These are phyloP conservation scores for Clonostachys byssicola DNA, from an alignment of 2,329 filamentous ascomycete species.

Conservation along the genomic window DNA sequence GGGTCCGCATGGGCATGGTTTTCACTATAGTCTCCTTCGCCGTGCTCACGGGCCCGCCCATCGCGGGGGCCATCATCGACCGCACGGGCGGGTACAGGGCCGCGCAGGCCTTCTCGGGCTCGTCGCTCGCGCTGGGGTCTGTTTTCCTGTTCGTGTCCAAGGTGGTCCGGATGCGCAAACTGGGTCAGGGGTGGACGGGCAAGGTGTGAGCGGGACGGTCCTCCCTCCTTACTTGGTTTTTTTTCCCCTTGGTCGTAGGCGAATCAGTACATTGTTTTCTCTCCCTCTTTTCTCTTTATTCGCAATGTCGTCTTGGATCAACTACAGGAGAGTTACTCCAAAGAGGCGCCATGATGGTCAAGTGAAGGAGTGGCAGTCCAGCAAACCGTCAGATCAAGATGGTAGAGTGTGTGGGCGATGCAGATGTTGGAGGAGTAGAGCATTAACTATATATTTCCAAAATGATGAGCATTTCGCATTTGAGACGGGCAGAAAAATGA, in stretches of 20 bases:
- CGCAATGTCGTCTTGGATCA: neutral
- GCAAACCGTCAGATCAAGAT: neutral
- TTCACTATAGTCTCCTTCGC: slow-evolving; percentile 52
- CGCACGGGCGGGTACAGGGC: slow-evolving; percentile 35
- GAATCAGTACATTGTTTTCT: neutral
- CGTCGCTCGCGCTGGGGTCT: slow-evolving; percentile 31
- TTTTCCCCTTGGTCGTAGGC: neutral
- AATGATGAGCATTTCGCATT: too few relatives aligned
- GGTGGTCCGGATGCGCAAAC: slow-evolving; percentile 27
- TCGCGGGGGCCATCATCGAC: slow-evolving; percentile 44
- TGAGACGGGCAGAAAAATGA: too few relatives aligned
- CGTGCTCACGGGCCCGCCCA: slow-evolving; percentile 45
- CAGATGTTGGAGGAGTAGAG: too few relatives aligned
- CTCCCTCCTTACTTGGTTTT: neutral
- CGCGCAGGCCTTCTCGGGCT: slow-evolving; percentile 44
- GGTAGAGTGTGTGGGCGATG: too few relatives aligned
- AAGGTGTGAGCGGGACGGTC: slow-evolving; percentile 22
- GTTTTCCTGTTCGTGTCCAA: slow-evolving; percentile 31
- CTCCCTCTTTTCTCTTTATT: neutral
- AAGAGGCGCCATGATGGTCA: too few relatives aligned
- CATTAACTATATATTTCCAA: too few relatives aligned
- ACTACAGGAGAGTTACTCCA: neutral
- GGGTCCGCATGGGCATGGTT: slow-evolving; percentile 53
- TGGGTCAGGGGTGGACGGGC: slow-evolving; percentile 27
- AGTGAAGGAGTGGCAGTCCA: neutral